Base-by-base conservation (phyloP, 129 eudicot species). In the Apium graveolens region DNA sequence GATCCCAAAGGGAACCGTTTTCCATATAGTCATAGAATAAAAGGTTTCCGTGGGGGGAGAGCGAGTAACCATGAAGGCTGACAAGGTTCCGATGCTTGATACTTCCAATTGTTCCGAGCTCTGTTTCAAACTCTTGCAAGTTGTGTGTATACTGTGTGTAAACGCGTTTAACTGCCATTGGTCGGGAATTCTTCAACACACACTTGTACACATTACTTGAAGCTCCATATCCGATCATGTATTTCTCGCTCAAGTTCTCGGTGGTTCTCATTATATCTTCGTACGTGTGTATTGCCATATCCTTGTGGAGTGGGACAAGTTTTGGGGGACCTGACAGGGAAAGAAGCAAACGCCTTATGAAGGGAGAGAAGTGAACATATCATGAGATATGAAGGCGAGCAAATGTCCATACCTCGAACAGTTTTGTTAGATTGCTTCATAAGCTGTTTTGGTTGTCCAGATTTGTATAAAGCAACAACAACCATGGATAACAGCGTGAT, bases 171-270 rank as follows among this genome's bases (percentile, higher is more conserved):
- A 93, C 85, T 85, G 98, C 98, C 85, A 93, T 79, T 34, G 94
- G 91, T 80, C 92, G 94, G 88, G 95, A 87, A 89, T 83, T 85
- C 78, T 91, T 93, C 75, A 91, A 70, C 14, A 78, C 79, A 68
- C 98, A 93, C 78, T 86, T 93, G 85, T 93, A 93, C 37, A 93
- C 98, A 0, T 90, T 93, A 89, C 98, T 91, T n/a, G 98, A 93
- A 73, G 98, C 96, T 74, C 98, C 98, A 70, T 85, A 87, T 81
- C 97, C 98, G 45, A 93, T 87, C 5, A 93, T 85, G 78, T 89
- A 93, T 53, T 83, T 93, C 80, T 91, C 98, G 62, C 81, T 90
- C 21, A 93, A 85, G 44, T 91, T 89, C 80, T 93, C 98, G 1
- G 97, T 93, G 77, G 89, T 83, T 78, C 97, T 79, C 89, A 93